Base-by-base conservation (phyloP, 1,284 basidiomycete genomes). In the Austropuccinia psidii region DNA sequence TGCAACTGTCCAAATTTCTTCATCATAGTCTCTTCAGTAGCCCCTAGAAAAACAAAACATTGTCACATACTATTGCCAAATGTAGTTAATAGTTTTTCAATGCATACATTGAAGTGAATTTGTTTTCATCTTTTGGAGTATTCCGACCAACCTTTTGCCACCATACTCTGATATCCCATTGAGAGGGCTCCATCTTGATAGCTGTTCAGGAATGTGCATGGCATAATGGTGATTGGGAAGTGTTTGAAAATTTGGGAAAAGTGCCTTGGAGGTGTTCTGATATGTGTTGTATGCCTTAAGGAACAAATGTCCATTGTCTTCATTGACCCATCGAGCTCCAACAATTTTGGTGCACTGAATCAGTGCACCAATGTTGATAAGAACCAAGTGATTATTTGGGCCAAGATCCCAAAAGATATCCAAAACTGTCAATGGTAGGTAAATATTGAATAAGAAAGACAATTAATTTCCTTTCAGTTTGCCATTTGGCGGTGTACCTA, bases 321-420 rank as follows among this genome's bases (percentile, higher is more conserved):
- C 8, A 1, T 5, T 11, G 5, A 61, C 58, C 6, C 11, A 19
- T 7, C 11, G 6, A 21, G 58, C 13, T 15, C 58, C 21, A 24
- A 45, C 21, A 62, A 75, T 39, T 37, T 43, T 4, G 47, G 75
- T 75, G 43, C 72, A 75, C 4, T 49, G 27, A 7, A 75, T 66
- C 24, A 75, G 37, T 33, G 61, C 57, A 54, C 47, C 33, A 9
- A 75, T 39, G 55, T 74, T 75, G 24, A 54, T 11, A 11, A 61
- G 41, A 41, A 45, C 2, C 27, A 67, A 4, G 9, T 17, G 8
- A n/a, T 49, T 8, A 2, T 13, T 15, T 21, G 29, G 11, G 41
- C 57, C 33, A 29, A 31, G 0, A 31, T 57, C 24, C 11, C 45
- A 19, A 49, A 64, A 74, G 13, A 54, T 29, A 15, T 74, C 64